Evolutionary conservation across 495 filamentous ascomycete species (phyloP).

Genomic region (Evernia prunastri): DNA sequence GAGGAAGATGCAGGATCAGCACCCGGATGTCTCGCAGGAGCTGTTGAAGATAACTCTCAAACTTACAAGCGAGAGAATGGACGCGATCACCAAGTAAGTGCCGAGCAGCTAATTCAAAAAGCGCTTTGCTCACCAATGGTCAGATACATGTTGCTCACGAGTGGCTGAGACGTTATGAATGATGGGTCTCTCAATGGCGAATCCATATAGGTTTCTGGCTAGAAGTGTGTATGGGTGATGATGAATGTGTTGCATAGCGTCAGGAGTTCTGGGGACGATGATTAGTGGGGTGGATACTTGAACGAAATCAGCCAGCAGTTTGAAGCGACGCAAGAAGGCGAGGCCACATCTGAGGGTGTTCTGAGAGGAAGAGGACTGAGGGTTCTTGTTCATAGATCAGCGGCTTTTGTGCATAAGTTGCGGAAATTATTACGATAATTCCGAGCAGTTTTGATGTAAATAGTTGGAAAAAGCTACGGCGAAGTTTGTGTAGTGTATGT

Average conservation of each 20-base stretch:
- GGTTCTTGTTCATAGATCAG: background rate
- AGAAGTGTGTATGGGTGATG: background rate
- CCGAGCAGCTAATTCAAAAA: background rate
- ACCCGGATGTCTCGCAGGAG: constrained; percentile 74
- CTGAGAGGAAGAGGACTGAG: background rate
- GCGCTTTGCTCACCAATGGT: constrained; percentile 1
- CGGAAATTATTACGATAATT: too few species aligned
- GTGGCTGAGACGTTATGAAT: constrained; percentile 17
- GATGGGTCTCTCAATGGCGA: background rate
- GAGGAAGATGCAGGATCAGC: constrained; percentile 58
- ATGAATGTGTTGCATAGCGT: constrained; percentile 17
- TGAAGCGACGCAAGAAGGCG: background rate
- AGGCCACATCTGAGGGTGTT: background rate
- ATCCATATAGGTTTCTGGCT: background rate
- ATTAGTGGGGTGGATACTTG: background rate
- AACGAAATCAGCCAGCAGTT: background rate
- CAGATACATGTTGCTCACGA: constrained; percentile 28
- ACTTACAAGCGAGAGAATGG: constrained; percentile 83
- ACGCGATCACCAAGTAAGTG: constrained; percentile 72
- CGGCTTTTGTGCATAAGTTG: background rate
- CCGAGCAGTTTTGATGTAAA: too few species aligned
- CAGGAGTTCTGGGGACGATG: background rate
- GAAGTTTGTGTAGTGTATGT: background rate
- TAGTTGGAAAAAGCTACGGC: too few species aligned
- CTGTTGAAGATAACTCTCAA: constrained; percentile 77